These are phyloP conservation scores for Boletus coccyginus DNA, from an alignment of 768 basidiomycete species.

Conservation along the genomic window DNA sequence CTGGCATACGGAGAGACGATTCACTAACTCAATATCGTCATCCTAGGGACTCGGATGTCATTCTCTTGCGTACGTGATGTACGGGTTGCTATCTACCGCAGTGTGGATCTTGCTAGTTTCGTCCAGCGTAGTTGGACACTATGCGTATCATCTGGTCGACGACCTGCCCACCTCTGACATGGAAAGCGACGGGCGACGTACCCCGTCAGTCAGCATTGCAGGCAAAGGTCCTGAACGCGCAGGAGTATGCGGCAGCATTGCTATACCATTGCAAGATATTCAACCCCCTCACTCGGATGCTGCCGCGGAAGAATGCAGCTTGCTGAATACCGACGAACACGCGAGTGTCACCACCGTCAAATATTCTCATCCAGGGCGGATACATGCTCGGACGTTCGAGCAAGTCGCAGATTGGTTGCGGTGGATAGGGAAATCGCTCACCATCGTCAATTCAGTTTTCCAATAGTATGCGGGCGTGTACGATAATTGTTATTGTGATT, in stretches of 20 bases:
- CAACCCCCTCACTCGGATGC: background rate
- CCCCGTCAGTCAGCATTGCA: background rate
- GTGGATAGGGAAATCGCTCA: conserved; percentile 27
- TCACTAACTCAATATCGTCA: background rate
- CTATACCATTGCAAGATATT: background rate
- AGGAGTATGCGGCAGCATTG: accelerated
- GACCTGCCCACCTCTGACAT: background rate
- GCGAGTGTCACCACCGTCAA: background rate
- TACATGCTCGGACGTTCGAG: background rate
- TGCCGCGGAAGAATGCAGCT: background rate
- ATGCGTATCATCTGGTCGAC: conserved; percentile 8
- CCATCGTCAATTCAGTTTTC: conserved; percentile 25
- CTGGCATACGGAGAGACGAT: background rate
- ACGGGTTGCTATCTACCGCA: conserved; percentile 26
- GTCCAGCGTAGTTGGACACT: conserved; percentile 28
- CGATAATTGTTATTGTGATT: conserved; percentile 31
- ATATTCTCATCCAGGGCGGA: too few species aligned
- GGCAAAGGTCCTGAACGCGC: too few species aligned
- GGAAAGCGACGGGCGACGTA: background rate
- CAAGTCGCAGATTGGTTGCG: conserved; percentile 19
- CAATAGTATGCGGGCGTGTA: conserved; percentile 30
- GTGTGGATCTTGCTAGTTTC: conserved; percentile 31
- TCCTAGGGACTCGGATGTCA: conserved; percentile 34
- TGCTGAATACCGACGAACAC: background rate
- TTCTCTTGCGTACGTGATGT: conserved; percentile 31